Evolutionary conservation across 2,329 filamentous ascomycete genomes (phyloP).

Genomic region (Cladophialophora bantiana): DNA sequence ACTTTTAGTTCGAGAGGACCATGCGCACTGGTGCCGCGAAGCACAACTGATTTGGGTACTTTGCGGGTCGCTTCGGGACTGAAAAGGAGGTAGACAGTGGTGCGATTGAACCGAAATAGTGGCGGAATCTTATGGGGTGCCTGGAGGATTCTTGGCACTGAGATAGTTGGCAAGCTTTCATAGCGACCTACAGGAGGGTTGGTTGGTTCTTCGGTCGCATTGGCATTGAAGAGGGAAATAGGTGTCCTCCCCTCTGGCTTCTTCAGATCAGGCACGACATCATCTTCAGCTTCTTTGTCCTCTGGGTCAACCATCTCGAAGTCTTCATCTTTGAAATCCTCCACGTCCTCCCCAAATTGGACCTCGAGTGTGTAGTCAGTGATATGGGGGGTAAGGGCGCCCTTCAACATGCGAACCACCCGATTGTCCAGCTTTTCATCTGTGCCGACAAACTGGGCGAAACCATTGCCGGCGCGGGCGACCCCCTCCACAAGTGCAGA

Average conservation of each 20-base stretch:
- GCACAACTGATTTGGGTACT: conserved; percentile 62
- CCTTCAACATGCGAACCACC: conserved; percentile 77
- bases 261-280: conserved; percentile 17
- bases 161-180: conserved; percentile 61
- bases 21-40: conserved; percentile 64
- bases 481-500: conserved; percentile 66
- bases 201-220: conserved; percentile 54
- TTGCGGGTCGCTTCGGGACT: conserved; percentile 57
- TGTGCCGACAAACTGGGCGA: conserved; percentile 67
- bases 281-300: conserved; percentile 42
- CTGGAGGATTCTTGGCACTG: conserved; percentile 66
- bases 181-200: conserved; percentile 46
- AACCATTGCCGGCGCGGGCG: conserved; percentile 64
- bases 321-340: conserved; percentile 55
- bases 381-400: conserved; percentile 70
- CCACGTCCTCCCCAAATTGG: conserved; percentile 57
- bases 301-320: conserved; percentile 68
- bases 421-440: conserved; percentile 72
- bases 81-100: conserved; percentile 70
- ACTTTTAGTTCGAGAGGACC: conserved; percentile 70
- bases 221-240: conserved; percentile 68
- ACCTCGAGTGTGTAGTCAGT: conserved; percentile 69
- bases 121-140: conserved; percentile 68
- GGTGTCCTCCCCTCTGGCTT: conserved; percentile 31
- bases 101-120: conserved; percentile 71